Evolutionary conservation across 441 rosid genomes (phyloP).

Genomic region (Lepidium campestre): DNA sequence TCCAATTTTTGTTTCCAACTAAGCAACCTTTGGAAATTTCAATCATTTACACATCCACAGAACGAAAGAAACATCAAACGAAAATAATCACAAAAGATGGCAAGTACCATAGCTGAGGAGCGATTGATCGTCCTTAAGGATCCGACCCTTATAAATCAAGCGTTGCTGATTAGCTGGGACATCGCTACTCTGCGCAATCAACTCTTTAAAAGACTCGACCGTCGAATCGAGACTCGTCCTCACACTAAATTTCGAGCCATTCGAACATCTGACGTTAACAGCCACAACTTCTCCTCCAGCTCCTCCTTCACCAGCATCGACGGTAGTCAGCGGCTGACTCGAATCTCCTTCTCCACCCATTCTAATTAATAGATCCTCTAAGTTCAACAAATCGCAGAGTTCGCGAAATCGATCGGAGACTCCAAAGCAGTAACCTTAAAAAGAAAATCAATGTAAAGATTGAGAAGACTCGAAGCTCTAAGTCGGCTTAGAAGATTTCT

Average conservation of each 20-base stretch:
- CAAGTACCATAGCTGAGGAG: constrained; percentile 53
- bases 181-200: constrained; percentile 55
- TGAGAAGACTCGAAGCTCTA: constrained; percentile 1
- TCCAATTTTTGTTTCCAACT: neutral
- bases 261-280: constrained; percentile 56
- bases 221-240: constrained; percentile 43
- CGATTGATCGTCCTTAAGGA: constrained; percentile 63
- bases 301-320: neutral
- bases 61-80: neutral
- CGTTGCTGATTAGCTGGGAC: constrained; percentile 66
- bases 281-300: constrained; percentile 27
- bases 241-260: constrained; percentile 49
- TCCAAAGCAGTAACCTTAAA: constrained; percentile 24
- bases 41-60: neutral
- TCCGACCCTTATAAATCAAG: constrained; percentile 74
- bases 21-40: neutral
- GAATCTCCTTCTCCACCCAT: constrained; percentile 59
- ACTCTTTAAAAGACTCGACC: constrained; percentile 51
- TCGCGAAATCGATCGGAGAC: constrained; percentile 9
- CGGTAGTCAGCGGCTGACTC: constrained; percentile 30
- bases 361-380: neutral
- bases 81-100: neutral
- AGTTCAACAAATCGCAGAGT: neutral
- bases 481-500: constrained; percentile 16
- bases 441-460: neutral